These are phyloP conservation scores for Fusarium mundagurra DNA, from an alignment of 2,329 filamentous ascomycete genomes.

Conservation along the genomic window DNA sequence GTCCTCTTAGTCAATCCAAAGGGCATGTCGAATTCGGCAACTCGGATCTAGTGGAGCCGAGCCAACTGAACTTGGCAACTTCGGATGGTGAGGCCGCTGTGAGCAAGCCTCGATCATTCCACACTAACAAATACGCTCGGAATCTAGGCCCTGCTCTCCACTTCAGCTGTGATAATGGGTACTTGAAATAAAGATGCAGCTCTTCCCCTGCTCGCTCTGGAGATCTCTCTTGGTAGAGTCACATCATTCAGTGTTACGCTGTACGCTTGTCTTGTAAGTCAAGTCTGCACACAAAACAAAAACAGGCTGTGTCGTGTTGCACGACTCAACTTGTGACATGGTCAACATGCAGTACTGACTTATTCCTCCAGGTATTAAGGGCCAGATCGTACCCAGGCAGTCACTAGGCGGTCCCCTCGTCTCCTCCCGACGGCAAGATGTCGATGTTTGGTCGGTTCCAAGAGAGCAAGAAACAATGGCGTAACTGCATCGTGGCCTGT, in stretches of 20 bases:
- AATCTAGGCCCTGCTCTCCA: neutral
- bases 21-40: neutral
- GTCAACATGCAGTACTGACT: neutral
- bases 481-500: neutral
- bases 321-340: neutral
- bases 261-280: neutral
- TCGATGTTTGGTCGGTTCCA: neutral
- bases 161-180: neutral
- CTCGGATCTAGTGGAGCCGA: conserved; percentile 2
- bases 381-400: neutral
- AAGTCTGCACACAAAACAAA: neutral
- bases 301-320: neutral
- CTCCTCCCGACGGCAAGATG: neutral
- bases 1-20: neutral
- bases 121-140: neutral
- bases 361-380: neutral
- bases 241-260: neutral
- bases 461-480: neutral
- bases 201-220: neutral
- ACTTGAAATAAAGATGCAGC: neutral
- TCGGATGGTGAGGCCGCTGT: neutral
- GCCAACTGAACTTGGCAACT: neutral
- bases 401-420: neutral
- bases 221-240: neutral
- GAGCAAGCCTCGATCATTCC: neutral